These are phyloP conservation scores for Ambrosiella xylebori DNA, from an alignment of 2,329 filamentous ascomycete species.

Conservation along the genomic window DNA sequence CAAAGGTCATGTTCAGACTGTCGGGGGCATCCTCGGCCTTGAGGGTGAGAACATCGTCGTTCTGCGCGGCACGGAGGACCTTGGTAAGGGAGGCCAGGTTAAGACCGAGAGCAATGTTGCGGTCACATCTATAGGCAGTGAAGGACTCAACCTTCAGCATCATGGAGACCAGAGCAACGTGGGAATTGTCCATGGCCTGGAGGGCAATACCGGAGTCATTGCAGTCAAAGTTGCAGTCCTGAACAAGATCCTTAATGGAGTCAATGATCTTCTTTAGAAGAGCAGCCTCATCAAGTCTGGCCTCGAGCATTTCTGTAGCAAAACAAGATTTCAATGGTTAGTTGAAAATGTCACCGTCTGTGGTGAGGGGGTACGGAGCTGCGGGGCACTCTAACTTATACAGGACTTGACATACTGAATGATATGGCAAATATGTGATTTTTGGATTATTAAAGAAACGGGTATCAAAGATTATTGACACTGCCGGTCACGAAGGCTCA, in stretches of 20 bases:
- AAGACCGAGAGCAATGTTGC: conserved; percentile 94
- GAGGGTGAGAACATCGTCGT: conserved; percentile 80
- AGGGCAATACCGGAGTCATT: conserved; percentile 98
- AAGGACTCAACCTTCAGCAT: conserved; percentile 92
- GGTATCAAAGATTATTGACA: not conserved
- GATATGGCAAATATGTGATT: not conserved
- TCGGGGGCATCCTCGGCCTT: conserved; percentile 97
- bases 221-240: conserved; percentile 99
- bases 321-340: conserved; percentile 2
- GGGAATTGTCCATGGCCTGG: conserved; percentile 99
- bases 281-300: conserved; percentile 84
- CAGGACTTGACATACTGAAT: conserved; percentile 7
- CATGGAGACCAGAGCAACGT: conserved; percentile 98
- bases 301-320: conserved; percentile 63
- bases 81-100: conserved; percentile 95
- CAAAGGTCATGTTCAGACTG: conserved; percentile 87
- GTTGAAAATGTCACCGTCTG: not conserved
- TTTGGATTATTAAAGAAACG: not conserved
- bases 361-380: not conserved
- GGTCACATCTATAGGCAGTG: conserved; percentile 91
- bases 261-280: conserved; percentile 98
- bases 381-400: not conserved
- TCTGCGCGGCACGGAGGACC: conserved; percentile 84
- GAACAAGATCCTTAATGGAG: conserved; percentile 96
- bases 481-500: not conserved